Base-by-base conservation (phyloP, 75 land plant species). In the Sequoiadendron giganteum region DNA sequence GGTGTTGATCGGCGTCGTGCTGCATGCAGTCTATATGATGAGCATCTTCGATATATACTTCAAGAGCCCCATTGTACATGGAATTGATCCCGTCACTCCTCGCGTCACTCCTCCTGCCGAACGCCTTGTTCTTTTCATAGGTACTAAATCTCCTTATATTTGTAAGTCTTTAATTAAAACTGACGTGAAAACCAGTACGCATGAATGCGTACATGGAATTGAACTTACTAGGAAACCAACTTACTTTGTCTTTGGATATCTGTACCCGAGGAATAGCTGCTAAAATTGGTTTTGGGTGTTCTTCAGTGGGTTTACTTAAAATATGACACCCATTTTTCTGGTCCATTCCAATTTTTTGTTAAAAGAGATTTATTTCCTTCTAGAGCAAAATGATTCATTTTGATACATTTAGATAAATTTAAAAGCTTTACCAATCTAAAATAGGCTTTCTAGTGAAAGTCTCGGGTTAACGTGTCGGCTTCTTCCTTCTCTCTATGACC, bases 41-140 rank as follows among this genome's bases (percentile, higher is more conserved):
- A 97, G 98, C 89, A 97, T 97, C 80, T 97, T 97, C 90, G 99
- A 97, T 89, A 97, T 97, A 90, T 97, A 97, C 90, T 97, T 97
- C 96, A 97, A 97, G 95, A 91, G 95, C 77, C 98, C 97, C 14
- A 97, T 97, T 77, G 99, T 97, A 84, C 97, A 95, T 82, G 99
- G 99, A 87, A 97, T 97, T 95, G 94, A 93, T 48, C 97, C 95
- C 4, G 98, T 95, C 78, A 82, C 89, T 2, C 99, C 92, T 42
- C 93, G 97, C 30, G 93, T 94, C 88, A 32, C 47, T 36, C 87
- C 97, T 7, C 99, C 99, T 43, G 99, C 99, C 88, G 94, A 95
- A 58, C 97, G 99, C 56, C 95, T 97, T 88, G 98, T 97, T 16
- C 96, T 97, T 61, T 91, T 97, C 83, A 92, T 97, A 58, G 99